Evolutionary conservation across 495 filamentous ascomycete genomes (phyloP), one percentile per base, ranked within the genome.

Genomic region (Hyaloscypha hepaticicola): DNA sequence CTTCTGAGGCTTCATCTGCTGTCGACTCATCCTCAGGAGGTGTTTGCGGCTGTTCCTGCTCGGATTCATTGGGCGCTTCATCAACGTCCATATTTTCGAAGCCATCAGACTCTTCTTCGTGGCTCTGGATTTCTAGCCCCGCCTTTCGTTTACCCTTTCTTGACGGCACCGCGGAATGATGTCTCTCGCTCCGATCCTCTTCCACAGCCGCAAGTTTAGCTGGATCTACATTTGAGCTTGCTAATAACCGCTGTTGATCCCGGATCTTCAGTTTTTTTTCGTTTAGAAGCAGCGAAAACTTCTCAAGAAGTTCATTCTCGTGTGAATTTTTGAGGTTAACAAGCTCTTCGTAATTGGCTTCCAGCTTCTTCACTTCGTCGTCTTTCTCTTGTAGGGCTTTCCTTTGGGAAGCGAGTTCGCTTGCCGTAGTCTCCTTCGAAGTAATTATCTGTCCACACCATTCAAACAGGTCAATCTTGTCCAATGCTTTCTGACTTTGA

Each of bases 181-280:
- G 55, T 8, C 12, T 28, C n/a, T 61, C n/a, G 55, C 61, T 3
- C 31, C 33, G 60, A 41, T 28, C 68, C 49, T 70, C 66, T 38
- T 67, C 58, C 66, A 29, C 59, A 5, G 38, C 60, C 49, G 57
- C 62, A 24, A 53, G 56, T 28, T 56, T 66, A 55, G 48, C 57
- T 9, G 29, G 61, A 6, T 61, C 69, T 25, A 61, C 66, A 16
- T 68, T 67, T 25, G 70, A 38, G 66, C 70, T 7, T 73, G 76
- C 82, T 5, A 95, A 73, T 9, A 93, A 69, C 22, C 87, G 82
- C 66, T 92, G 88, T 72, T 95, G 90, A 65, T 94, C 88, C 29
- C 91, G 79, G 25, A 96, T 94, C 75, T 95, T 96, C n/a, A 90
- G 78, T 75, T 96, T 96, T 76, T 96, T 96, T 69, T 88, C 87